A percentile compares a stretch with the other conserved stretches of the same genome.
These are phyloP conservation scores for Boletus calvinii DNA, from an alignment of 1,284 basidiomycete species.

Conservation along the genomic window DNA sequence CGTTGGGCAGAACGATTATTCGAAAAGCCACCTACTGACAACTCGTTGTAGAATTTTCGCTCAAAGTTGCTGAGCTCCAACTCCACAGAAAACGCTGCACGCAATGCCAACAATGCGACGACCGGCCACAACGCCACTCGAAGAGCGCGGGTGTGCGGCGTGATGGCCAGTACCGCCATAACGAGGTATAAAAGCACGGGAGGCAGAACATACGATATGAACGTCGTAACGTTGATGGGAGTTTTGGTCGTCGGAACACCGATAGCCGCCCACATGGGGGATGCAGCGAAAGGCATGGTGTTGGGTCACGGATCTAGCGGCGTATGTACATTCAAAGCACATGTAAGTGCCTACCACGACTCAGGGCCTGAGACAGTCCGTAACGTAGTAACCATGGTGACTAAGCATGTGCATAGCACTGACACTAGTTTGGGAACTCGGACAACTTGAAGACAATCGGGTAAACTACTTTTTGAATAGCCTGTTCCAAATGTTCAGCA, in stretches of 20 bases:
- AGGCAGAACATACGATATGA: conserved; percentile 34
- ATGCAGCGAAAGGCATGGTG: background rate
- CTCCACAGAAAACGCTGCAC: conserved; percentile 42
- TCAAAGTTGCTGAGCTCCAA: conserved; percentile 35
- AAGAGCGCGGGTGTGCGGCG: conserved; percentile 41
- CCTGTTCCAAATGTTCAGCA: too few relatives aligned
- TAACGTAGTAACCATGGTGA: too few relatives aligned
- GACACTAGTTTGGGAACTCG: too few relatives aligned
- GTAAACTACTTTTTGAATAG: too few relatives aligned
- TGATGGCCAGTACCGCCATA: conserved; percentile 47
- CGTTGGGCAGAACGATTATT: background rate
- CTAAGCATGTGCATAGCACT: too few relatives aligned
- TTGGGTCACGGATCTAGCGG: too few relatives aligned
- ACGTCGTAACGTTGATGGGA: background rate
- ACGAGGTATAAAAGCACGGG: conserved; percentile 44
- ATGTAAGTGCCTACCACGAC: too few relatives aligned
- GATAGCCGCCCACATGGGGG: background rate
- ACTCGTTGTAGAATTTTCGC: conserved; percentile 14
- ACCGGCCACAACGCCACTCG: conserved; percentile 46
- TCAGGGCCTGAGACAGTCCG: too few relatives aligned
- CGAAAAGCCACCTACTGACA: background rate
- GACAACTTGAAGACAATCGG: too few relatives aligned
- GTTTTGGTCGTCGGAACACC: background rate
- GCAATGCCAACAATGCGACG: conserved; percentile 40
- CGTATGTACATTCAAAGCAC: too few relatives aligned